These are phyloP conservation scores for Chlorociboria aeruginascens DNA, from an alignment of 495 filamentous ascomycete genomes.

Conservation along the genomic window DNA sequence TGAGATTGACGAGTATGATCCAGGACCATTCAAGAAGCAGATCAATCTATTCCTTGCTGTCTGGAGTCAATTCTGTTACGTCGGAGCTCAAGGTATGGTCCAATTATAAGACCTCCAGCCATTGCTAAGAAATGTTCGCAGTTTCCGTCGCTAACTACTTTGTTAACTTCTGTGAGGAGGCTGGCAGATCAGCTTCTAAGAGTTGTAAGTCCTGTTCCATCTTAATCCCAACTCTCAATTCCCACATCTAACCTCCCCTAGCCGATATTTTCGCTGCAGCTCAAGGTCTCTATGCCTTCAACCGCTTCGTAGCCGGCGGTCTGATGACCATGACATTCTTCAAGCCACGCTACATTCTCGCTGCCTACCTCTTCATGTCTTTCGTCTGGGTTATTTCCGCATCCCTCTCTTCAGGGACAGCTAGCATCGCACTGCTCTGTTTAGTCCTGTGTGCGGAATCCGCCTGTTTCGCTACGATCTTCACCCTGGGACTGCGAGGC, in stretches of 20 bases:
- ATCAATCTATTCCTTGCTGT: constrained; percentile 58
- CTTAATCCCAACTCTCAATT: background rate
- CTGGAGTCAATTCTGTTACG: constrained; percentile 59
- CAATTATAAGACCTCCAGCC: background rate
- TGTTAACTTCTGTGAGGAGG: constrained; percentile 34
- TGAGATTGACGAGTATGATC: constrained; percentile 20
- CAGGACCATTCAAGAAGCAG: constrained; percentile 45
- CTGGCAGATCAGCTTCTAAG: constrained; percentile 20
- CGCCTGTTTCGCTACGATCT: constrained; percentile 56
- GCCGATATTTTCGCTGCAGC: constrained; percentile 38
- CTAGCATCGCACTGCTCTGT: constrained; percentile 47
- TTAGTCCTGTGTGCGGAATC: constrained; percentile 51
- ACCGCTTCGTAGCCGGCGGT: constrained; percentile 48
- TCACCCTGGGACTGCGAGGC: constrained; percentile 53
- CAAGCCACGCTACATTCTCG: constrained; percentile 41
- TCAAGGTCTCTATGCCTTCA: constrained; percentile 53
- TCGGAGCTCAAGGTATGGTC: constrained; percentile 41
- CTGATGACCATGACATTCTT: constrained; percentile 33
- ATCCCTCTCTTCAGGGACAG: constrained; percentile 37
- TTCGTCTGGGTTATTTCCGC: constrained; percentile 48
- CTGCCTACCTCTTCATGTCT: constrained; percentile 32
- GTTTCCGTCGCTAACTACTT: constrained; percentile 48
- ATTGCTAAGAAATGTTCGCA: background rate
- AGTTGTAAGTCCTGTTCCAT: background rate
- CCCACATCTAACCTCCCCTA: background rate